Conservation (phyloP, 208 protist species). For the Vickermania spadyakhi region DNA sequence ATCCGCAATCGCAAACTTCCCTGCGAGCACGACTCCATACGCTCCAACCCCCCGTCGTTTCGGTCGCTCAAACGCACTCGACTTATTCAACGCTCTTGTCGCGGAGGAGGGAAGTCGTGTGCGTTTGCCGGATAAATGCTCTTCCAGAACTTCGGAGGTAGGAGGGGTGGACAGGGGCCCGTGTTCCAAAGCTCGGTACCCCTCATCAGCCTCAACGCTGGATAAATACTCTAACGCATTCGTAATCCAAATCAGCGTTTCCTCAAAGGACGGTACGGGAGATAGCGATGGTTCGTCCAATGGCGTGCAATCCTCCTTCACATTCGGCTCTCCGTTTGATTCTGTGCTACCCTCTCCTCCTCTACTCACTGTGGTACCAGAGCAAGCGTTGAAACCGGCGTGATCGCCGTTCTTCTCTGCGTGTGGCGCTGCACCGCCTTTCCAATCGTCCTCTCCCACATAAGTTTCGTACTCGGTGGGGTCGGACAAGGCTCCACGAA, state of each 20-base stretch:
- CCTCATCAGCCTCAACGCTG: neutral
- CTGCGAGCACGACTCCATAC: slow-evolving; percentile 70
- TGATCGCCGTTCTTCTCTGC: neutral
- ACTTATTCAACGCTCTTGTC: slow-evolving; percentile 44
- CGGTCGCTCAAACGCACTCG: slow-evolving; percentile 32
- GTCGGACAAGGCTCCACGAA: slow-evolving; percentile 18
- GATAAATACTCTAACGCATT: neutral
- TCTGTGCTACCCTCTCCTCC: neutral
- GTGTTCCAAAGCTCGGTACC: neutral
- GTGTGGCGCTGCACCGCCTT: neutral
- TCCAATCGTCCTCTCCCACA: slow-evolving; percentile 72
- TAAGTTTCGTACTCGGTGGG: slow-evolving; percentile 73
- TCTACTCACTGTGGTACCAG: too few species aligned
- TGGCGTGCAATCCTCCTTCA: neutral
- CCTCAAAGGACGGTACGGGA: neutral
- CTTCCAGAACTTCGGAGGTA: neutral
- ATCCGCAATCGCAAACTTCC: slow-evolving; percentile 63
- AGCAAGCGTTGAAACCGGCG: too few species aligned
- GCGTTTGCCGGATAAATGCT: neutral
- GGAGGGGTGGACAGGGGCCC: neutral
- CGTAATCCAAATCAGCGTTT: neutral
- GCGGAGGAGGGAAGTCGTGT: neutral
- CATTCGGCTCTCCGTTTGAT: neutral
- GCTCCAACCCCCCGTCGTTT: slow-evolving; percentile 11
- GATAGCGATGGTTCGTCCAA: neutral